Conservation (phyloP, 306 rosid genomes). For the Mimosa bimucronata region DNA sequence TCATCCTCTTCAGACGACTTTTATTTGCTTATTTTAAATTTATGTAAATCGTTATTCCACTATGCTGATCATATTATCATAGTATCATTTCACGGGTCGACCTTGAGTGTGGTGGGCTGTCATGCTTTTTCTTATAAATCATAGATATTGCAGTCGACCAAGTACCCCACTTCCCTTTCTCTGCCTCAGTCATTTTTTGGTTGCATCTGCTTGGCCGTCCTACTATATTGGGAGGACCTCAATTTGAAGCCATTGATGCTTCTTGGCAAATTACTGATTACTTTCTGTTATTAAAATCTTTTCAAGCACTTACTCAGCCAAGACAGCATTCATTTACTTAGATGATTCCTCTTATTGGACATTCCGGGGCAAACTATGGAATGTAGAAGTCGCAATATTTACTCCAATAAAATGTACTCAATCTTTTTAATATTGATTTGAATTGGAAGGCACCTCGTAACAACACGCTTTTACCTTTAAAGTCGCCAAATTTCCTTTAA, state of each 20-base stretch:
- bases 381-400: constrained; percentile 26
- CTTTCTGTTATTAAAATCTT: constrained; percentile 13
- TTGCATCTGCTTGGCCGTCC: constrained; percentile 11
- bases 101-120: constrained; percentile 26
- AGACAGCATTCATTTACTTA: constrained; percentile 16
- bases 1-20: constrained; percentile 26
- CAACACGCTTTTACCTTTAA: constrained; percentile 14
- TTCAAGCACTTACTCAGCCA: constrained; percentile 14
- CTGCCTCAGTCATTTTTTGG: neutral
- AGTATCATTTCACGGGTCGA: constrained; percentile 32
- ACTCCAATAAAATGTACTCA: constrained; percentile 13
- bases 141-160: neutral
- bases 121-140: constrained; percentile 8
- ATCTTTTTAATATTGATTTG: constrained; percentile 13
- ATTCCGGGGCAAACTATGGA: neutral
- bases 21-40: constrained; percentile 6
- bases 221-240: constrained; percentile 25
- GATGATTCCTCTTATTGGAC: neutral
- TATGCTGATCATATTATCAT: constrained; percentile 8
- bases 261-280: constrained; percentile 14
- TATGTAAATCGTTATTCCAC: neutral
- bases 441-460: constrained; percentile 19
- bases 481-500: neutral
- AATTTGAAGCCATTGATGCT: constrained; percentile 2
- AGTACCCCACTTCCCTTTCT: neutral